These are phyloP conservation scores for Colletotrichum cuscutae DNA, from an alignment of 2,329 filamentous ascomycete genomes.

Conservation along the genomic window DNA sequence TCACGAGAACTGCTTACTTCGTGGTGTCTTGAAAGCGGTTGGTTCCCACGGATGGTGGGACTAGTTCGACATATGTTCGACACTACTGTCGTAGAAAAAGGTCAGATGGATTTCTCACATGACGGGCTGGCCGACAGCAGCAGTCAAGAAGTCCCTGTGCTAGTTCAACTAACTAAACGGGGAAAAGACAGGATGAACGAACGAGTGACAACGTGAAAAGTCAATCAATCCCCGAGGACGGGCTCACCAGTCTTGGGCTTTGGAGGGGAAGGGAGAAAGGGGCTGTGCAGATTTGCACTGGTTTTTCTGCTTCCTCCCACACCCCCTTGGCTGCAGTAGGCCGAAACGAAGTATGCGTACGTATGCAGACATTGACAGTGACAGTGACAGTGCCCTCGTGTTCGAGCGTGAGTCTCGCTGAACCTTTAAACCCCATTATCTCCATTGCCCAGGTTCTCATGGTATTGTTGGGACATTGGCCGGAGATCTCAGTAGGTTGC, in stretches of 20 bases:
- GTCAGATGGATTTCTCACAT: neutral
- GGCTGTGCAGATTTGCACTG: neutral
- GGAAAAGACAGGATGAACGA: conserved; percentile 17
- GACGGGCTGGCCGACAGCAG: neutral
- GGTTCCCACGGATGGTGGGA: conserved; percentile 1
- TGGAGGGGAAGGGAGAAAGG: neutral
- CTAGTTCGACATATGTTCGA: conserved; percentile 17
- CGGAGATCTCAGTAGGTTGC: neutral
- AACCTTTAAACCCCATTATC: neutral
- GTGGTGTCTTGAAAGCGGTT: conserved; percentile 9
- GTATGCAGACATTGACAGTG: too few relatives aligned
- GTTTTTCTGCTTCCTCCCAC: neutral
- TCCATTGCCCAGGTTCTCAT: too few relatives aligned
- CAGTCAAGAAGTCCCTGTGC: neutral
- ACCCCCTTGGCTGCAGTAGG: conserved; percentile 13
- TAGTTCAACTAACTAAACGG: neutral
- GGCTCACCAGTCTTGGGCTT: neutral
- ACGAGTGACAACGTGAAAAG: neutral
- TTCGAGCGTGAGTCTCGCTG: neutral
- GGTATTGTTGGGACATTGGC: neutral
- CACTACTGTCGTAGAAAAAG: neutral
- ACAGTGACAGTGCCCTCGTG: conserved; percentile 5
- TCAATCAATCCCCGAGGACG: conserved; percentile 1
- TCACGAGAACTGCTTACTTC: conserved; percentile 1
- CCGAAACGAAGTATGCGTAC: conserved; percentile 29